These are phyloP conservation scores for Pulveroboletus sp. DNA, from an alignment of 768 basidiomycete species.

Conservation along the genomic window DNA sequence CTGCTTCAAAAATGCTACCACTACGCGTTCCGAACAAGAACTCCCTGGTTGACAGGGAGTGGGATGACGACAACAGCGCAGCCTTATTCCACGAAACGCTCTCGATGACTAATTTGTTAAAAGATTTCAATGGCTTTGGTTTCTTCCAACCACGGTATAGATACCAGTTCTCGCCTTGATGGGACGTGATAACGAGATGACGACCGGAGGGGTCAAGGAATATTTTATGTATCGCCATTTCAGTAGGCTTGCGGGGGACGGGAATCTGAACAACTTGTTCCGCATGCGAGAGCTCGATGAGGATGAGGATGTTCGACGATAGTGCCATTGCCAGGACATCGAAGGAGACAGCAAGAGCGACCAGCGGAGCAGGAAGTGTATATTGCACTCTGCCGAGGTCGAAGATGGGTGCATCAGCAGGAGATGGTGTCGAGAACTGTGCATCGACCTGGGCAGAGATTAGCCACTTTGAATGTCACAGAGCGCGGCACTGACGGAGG, in stretches of 20 bases:
- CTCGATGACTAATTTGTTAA: slow-evolving; percentile 81
- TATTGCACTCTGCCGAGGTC: slow-evolving; percentile 88
- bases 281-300: slow-evolving; percentile 85
- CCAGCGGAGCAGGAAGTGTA: slow-evolving; percentile 77
- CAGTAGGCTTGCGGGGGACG: slow-evolving; percentile 68
- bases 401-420: slow-evolving; percentile 56
- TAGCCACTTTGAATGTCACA: slow-evolving; percentile 1
- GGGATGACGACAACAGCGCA: slow-evolving; percentile 55
- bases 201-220: slow-evolving; percentile 92
- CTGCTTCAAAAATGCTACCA: slow-evolving; percentile 83
- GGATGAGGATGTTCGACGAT: slow-evolving; percentile 67
- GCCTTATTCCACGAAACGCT: slow-evolving; percentile 88
- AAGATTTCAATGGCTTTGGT: slow-evolving; percentile 68
- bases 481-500: slow-evolving; percentile 9
- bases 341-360: slow-evolving; percentile 78
- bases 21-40: slow-evolving; percentile 82
- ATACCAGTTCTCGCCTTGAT: slow-evolving; percentile 92
- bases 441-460: slow-evolving; percentile 27
- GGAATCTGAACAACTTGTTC: slow-evolving; percentile 82
- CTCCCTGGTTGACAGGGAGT: slow-evolving; percentile 74
- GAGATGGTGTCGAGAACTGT: slow-evolving; percentile 26
- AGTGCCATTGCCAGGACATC: slow-evolving; percentile 86
- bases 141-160: slow-evolving; percentile 78
- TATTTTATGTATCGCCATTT: slow-evolving; percentile 73
- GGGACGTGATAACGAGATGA: slow-evolving; percentile 83